Base-by-base conservation (phyloP, 2,329 filamentous ascomycete species). In the Aspergillus oerlinghausenensis region DNA sequence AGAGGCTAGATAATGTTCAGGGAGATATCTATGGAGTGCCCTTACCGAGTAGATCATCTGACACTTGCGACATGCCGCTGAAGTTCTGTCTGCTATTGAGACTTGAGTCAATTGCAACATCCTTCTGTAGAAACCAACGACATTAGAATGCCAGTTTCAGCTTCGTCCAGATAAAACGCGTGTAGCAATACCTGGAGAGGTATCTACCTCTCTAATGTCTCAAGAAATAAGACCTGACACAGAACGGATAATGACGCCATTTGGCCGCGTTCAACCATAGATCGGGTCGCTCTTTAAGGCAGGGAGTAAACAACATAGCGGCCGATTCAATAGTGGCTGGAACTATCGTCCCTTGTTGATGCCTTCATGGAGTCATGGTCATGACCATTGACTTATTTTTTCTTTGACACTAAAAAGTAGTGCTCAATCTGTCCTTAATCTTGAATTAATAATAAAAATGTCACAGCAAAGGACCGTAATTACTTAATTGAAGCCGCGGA, bases 401-500 rank as follows among this genome's bases (percentile, higher is more conserved):
- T 17, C 40, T n/a, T n/a, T n/a, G 17, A 21, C 4, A 21, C 17
- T 43, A 10, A n/a, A 21, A n/a, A 43, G 40, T n/a, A 43, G 40
- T 43, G 19, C 29, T 38, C 14, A 38, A 38, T 35, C 32, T 38
- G 32, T 17, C 32, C 32, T 10, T 43, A 43, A 43, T 43, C 40
- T 17, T 38, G 21, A 28, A 50, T 50, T 50, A 50, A 32, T 50
- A 50, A 50, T 19, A 35, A 35, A 35, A 26, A 50, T 26, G 10
- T 9, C 40, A 19, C 40, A 45, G 42, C 7, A 45, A 21, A 23
- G 42, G 9, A 4, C n/a, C 19, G 10, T 10, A 45, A 45, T 45
- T 45, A 45, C 42, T 54, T 47, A 54, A 60, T 43, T 61, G 57
- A 60, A 56, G 57, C 57, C 57, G 57, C 51, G 60, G 55, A 57